Base-by-base conservation (phyloP, 495 filamentous ascomycete species). In the Aspergillus leporis region DNA sequence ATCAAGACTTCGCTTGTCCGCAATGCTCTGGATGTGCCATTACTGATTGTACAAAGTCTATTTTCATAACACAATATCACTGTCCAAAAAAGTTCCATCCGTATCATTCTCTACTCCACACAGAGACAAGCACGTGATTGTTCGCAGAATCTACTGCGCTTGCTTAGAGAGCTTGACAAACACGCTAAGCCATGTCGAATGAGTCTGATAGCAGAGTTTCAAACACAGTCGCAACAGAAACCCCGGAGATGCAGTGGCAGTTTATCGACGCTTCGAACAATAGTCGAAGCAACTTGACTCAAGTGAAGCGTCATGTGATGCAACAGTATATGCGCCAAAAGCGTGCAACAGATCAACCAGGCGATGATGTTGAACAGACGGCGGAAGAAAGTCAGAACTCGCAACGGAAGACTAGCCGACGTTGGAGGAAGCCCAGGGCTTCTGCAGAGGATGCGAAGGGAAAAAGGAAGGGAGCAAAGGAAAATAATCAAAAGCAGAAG, bases 291-390 rank as follows among this genome's bases (percentile, higher is more conserved):
- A 78, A 77, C 38, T 51, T 76, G 51, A 78, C 73, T 0, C 73
- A 74, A 56, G 76, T 78, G 25, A 77, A 77, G 45, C 73, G 74
- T 16, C 76, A 78, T 75, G 76, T 78, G 3, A 78, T 77, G 76
- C 73, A 78, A 57, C 73, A 78, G 38, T 77, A 73, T 60, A 76
- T 77, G 67, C 75, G 74, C 38, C 74, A 77, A 49, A 78, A 77
- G 59, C 72, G 63, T 13, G 61, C 68, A 8, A 67, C 38, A 1
- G 57, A 56, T 47, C 60, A 61, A 23, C 49, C 60, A 45, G 43
- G 54, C 16, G 50, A 21, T 5, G 48, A 59, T 22, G 7, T 19
- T 28, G 32, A 59, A 50, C 22, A 71, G 16, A 55, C 56, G 5
- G 60, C 66, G 40, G 60, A 64, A 36, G 62, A 67, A 21, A n/a